phyloP scores from a whole-genome alignment of 805 yeast genomes.

The Zygoascus biomembranicola region DNA sequence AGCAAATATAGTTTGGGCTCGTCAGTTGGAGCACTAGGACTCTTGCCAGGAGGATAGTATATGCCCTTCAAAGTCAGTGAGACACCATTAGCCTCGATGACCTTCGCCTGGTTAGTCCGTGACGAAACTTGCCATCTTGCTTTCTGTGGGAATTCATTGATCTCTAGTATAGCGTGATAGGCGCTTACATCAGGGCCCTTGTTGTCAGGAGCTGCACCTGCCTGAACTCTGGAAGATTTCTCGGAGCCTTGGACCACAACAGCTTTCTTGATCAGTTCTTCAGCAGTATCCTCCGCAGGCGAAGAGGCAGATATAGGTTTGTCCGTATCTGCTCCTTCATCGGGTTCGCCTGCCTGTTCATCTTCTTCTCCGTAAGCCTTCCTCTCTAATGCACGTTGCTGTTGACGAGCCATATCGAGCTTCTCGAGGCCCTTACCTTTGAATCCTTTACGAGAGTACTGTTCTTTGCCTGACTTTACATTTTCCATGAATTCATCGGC shows the following conservation, averaged over 20 bases:
- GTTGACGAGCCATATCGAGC: slow-evolving; percentile 53
- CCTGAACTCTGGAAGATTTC: slow-evolving; percentile 30
- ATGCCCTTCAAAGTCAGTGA: slow-evolving; percentile 79
- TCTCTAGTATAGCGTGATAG: slow-evolving; percentile 60
- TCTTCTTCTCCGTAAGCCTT: slow-evolving; percentile 39
- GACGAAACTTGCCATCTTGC: slow-evolving; percentile 39
- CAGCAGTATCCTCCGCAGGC: neutral
- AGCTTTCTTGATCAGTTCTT: slow-evolving; percentile 9
- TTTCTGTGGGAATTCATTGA: slow-evolving; percentile 72
- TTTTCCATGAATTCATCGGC: slow-evolving; percentile 50
- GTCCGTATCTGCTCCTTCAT: slow-evolving; percentile 21
- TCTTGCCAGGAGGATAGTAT: slow-evolving; percentile 55
- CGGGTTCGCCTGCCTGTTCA: slow-evolving; percentile 24
- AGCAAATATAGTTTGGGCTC: slow-evolving; percentile 71
- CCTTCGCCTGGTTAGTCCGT: slow-evolving; percentile 50
- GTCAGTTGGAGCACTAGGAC: slow-evolving; percentile 35
- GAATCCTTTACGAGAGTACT: slow-evolving; percentile 60
- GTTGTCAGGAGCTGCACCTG: slow-evolving; percentile 45
- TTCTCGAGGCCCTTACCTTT: slow-evolving; percentile 89
- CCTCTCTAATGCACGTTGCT: slow-evolving; percentile 42
- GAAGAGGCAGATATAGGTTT: neutral
- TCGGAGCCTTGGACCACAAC: slow-evolving; percentile 16
- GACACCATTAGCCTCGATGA: slow-evolving; percentile 63
- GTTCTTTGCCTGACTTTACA: slow-evolving; percentile 58
- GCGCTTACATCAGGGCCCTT: slow-evolving; percentile 46